A percentile compares a stretch with the other conserved stretches of the same genome.
Conservation (phyloP, 2,329 filamentous ascomycete genomes). For the Microdochium nivale region DNA sequence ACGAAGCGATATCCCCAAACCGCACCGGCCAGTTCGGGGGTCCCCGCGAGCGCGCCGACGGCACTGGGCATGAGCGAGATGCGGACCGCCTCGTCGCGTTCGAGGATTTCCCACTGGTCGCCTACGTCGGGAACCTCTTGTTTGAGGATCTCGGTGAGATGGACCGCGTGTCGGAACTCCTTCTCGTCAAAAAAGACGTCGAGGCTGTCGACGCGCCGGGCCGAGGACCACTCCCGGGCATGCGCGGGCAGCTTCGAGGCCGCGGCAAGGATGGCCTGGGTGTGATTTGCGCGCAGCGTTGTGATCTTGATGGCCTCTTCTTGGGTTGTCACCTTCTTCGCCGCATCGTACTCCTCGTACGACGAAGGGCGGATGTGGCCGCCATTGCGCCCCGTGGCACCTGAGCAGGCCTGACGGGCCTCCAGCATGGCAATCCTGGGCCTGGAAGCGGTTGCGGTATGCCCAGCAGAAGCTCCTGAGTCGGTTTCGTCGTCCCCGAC, state of each 20-base stretch:
- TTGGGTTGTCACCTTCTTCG: slow-evolving; percentile 19
- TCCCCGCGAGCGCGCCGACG: too few species aligned
- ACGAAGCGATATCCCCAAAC: slow-evolving; percentile 43
- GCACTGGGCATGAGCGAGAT: too few species aligned
- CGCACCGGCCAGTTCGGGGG: slow-evolving; percentile 27
- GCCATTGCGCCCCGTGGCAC: slow-evolving; percentile 45
- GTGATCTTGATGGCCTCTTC: slow-evolving; percentile 30
- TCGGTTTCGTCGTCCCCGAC: background rate
- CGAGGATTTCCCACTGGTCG: slow-evolving; percentile 29
- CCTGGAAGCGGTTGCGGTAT: background rate
- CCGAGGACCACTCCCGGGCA: slow-evolving; percentile 8
- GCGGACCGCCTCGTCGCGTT: slow-evolving; percentile 1
- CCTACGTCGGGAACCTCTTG: slow-evolving; percentile 22
- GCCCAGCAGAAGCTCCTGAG: too few species aligned
- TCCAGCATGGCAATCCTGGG: slow-evolving; percentile 36
- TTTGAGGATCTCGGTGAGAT: slow-evolving; percentile 21
- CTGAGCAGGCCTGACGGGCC: slow-evolving; percentile 37
- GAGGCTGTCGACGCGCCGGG: slow-evolving; percentile 32
- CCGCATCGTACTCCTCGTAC: slow-evolving; percentile 28
- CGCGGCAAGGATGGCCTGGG: slow-evolving; percentile 29
- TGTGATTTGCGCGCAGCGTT: slow-evolving; percentile 32
- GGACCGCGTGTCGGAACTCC: slow-evolving; percentile 6
- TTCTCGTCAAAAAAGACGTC: slow-evolving; percentile 32
- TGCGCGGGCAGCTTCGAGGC: slow-evolving; percentile 13
- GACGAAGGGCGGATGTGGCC: slow-evolving; percentile 39